Conservation (phyloP, 768 basidiomycete genomes). For the Mycena albidolilacea region DNA sequence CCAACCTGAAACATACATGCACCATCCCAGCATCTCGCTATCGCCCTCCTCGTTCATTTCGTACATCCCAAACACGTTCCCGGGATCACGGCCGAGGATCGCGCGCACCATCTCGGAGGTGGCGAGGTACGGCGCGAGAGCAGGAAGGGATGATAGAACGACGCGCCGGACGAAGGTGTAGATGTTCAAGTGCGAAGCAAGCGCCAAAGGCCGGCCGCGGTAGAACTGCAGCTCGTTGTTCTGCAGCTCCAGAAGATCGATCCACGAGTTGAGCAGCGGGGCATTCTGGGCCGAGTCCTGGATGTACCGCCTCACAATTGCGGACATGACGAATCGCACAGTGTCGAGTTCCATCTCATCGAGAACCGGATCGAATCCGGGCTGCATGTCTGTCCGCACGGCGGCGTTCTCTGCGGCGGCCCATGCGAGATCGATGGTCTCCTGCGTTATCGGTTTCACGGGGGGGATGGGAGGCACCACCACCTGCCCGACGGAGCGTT, state of each 20-base stretch:
- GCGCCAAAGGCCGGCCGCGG: conserved; percentile 62
- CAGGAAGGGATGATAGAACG: conserved; percentile 40
- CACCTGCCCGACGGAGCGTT: conserved; percentile 42
- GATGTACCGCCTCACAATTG: conserved; percentile 60
- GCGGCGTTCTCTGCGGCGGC: conserved; percentile 51
- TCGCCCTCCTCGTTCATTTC: conserved; percentile 63
- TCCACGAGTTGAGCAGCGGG: conserved; percentile 55
- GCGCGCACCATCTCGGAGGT: conserved; percentile 64
- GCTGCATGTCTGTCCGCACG: conserved; percentile 40
- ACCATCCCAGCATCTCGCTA: conserved; percentile 78
- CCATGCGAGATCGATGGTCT: conserved; percentile 64
- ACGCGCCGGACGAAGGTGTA: conserved; percentile 66
- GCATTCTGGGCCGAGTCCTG: conserved; percentile 47
- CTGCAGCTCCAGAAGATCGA: conserved; percentile 68
- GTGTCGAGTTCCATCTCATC: conserved; percentile 72
- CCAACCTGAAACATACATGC: conserved; percentile 61
- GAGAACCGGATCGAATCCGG: conserved; percentile 46
- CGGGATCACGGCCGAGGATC: conserved; percentile 71
- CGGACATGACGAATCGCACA: conserved; percentile 69
- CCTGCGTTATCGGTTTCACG: conserved; percentile 51
- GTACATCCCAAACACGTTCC: conserved; percentile 81
- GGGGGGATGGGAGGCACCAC: conserved; percentile 30
- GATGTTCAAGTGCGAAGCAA: conserved; percentile 66
- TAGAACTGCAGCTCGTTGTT: conserved; percentile 68
- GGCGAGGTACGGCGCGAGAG: conserved; percentile 52